phyloP scores from a whole-genome alignment of 331 rosid genomes.

The Telfairia occidentalis region DNA sequence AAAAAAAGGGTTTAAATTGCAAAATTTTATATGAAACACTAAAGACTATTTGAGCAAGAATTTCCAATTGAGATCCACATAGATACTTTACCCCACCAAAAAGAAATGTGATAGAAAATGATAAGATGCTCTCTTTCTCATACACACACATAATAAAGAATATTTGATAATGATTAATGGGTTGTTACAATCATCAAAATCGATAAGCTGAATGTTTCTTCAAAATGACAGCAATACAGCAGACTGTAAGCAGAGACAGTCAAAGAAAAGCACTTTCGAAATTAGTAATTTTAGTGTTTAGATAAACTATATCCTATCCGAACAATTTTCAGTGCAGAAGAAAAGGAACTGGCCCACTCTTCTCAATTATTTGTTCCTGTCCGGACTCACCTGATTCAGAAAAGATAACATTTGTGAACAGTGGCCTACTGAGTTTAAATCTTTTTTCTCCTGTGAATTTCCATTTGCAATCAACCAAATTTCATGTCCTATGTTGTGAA shows the following conservation, averaged over 20 bases:
- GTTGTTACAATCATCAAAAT: not conserved
- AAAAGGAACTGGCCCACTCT: slow-evolving; percentile 4
- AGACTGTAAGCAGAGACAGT: not conserved
- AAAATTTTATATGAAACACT: no score
- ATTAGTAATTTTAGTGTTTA: not conserved
- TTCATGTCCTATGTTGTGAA: not conserved
- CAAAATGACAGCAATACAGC: not conserved
- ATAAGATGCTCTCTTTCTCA: not conserved
- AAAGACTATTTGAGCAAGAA: no score
- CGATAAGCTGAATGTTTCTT: not conserved
- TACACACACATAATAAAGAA: not conserved
- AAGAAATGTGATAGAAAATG: not conserved
- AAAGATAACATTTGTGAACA: not conserved
- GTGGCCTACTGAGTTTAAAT: not conserved
- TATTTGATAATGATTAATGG: not conserved
- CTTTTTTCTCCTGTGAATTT: not conserved
- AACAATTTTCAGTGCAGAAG: not conserved
- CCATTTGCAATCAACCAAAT: not conserved
- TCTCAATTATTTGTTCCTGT: slow-evolving; percentile 10
- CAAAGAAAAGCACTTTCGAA: not conserved
- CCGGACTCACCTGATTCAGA: not conserved
- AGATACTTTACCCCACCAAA: not conserved
- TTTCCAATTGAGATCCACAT: no score
- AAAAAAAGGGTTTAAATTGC: no score
- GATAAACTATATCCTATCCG: not conserved